A percentile compares a stretch with the other conserved stretches of the same genome.
phyloP scores from a whole-genome alignment of 345 rosid genomes.

The thale cress (Arabidopsis thaliana) region TAIR10.1 NC_003074.8:4110001-4110500 shows the following conservation, averaged over 20 bases:
- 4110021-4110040: constrained; percentile 98
- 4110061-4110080: constrained; percentile 48
- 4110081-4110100: constrained; percentile 21
- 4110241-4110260: constrained; percentile 55
- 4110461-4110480: constrained; percentile 31
- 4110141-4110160: neutral
- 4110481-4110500: constrained; percentile 18
- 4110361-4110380: constrained; percentile 48
- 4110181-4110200: neutral
- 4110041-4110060: constrained; percentile 99
- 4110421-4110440: constrained; percentile 34
- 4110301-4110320: constrained; percentile 59
- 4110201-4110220: no score
- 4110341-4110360: constrained; percentile 38
- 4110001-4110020: constrained; percentile 91
- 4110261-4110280: constrained; percentile 86
- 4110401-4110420: constrained; percentile 45
- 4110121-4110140: constrained; percentile 70
- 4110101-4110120: constrained; percentile 39
- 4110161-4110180: neutral
- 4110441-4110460: constrained; percentile 35
- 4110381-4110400: constrained; percentile 57
- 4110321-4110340: constrained; percentile 59
- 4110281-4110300: constrained; percentile 66
- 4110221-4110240: neutral